These are phyloP conservation scores for Boletus pseudopeckii DNA, from an alignment of 768 basidiomycete species.

Conservation along the genomic window DNA sequence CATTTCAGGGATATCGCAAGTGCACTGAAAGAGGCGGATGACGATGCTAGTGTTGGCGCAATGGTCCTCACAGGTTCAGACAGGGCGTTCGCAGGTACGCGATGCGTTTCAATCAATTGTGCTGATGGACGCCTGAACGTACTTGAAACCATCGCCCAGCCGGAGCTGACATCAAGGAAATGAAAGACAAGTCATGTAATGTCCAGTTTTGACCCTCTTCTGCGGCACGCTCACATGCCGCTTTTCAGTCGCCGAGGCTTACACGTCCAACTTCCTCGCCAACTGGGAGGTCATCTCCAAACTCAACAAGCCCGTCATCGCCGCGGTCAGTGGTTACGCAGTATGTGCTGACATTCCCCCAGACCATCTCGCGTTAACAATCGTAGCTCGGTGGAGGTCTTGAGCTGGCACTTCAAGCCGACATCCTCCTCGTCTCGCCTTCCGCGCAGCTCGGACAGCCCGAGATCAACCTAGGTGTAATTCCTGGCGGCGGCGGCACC, in stretches of 20 bases:
- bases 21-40: slow-evolving; percentile 68
- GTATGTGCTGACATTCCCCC: slow-evolving; percentile 41
- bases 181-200: slow-evolving; percentile 94
- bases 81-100: slow-evolving; percentile 87
- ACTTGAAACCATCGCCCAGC: slow-evolving; percentile 42
- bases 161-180: slow-evolving; percentile 98
- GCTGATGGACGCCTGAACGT: not conserved
- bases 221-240: not conserved
- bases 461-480: slow-evolving; percentile 92
- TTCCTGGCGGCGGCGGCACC: slow-evolving; percentile 92
- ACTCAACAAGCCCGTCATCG: slow-evolving; percentile 90
- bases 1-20: slow-evolving; percentile 80
- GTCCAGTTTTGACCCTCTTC: slow-evolving; percentile 17
- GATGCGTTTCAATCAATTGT: not conserved
- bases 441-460: slow-evolving; percentile 94
- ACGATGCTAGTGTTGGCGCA: slow-evolving; percentile 69
- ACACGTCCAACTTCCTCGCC: slow-evolving; percentile 79
- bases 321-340: slow-evolving; percentile 93
- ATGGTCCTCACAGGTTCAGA: slow-evolving; percentile 92
- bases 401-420: slow-evolving; percentile 94
- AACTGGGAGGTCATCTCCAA: slow-evolving; percentile 73
- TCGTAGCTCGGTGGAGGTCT: slow-evolving; percentile 92
- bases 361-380: not conserved
- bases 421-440: slow-evolving; percentile 89
- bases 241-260: slow-evolving; percentile 73